Conservation (phyloP, 768 basidiomycete genomes). For the Psilocybe tampanensis region DNA sequence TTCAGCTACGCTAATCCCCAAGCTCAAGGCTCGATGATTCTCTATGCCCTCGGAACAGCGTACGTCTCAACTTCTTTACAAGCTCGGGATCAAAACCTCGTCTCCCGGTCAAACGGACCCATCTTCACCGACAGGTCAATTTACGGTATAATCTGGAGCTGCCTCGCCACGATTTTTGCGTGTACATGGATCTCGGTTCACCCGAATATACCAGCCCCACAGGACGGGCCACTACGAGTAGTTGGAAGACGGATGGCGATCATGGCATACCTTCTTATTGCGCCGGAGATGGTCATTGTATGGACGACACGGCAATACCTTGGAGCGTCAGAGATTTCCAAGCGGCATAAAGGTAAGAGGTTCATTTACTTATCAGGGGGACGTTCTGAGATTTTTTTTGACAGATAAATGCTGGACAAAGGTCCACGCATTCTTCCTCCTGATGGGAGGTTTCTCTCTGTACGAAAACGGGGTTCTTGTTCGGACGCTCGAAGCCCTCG, state of each 20-base stretch:
- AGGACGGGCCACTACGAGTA: background rate
- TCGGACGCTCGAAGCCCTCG: background rate
- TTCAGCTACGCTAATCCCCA: no score
- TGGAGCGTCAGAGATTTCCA: slow-evolving; percentile 8
- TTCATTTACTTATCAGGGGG: background rate
- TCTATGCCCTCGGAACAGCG: background rate
- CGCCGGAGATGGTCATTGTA: slow-evolving; percentile 8
- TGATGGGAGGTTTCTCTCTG: slow-evolving; percentile 15
- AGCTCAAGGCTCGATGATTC: background rate
- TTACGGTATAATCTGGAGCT: slow-evolving; percentile 12
- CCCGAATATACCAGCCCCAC: slow-evolving; percentile 1
- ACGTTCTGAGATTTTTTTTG: background rate
- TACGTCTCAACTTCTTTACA: background rate
- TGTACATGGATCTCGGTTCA: slow-evolving; percentile 9
- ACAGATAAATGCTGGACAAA: slow-evolving; percentile 1
- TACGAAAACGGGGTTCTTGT: slow-evolving; percentile 20
- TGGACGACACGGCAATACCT: slow-evolving; percentile 25
- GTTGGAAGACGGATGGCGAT: background rate
- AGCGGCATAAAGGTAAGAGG: background rate
- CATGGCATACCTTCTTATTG: background rate
- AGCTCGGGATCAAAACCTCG: background rate
- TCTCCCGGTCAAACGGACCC: background rate
- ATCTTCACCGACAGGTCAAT: slow-evolving; percentile 9
- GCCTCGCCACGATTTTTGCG: slow-evolving; percentile 8
- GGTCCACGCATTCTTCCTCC: slow-evolving; percentile 7